Evolutionary conservation across 2,329 filamentous ascomycete species (phyloP).

Genomic region (Botrytis cinerea): DNA sequence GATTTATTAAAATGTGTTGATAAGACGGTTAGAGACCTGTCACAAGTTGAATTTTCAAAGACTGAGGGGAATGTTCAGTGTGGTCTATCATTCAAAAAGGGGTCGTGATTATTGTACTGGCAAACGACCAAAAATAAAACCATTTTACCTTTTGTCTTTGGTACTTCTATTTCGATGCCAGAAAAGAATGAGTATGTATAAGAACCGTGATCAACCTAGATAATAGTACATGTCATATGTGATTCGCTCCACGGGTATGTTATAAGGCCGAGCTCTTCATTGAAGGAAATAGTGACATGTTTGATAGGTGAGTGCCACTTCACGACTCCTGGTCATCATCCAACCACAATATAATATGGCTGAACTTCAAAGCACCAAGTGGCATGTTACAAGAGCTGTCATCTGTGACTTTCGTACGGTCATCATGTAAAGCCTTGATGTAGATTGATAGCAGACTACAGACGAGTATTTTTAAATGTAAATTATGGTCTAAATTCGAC

Average conservation of each 20-base stretch:
- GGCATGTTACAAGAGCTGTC: background rate
- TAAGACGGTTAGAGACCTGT: background rate
- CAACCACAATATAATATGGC: background rate
- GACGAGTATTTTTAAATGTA: background rate
- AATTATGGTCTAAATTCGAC: background rate
- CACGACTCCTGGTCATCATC: background rate
- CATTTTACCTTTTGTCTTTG: background rate
- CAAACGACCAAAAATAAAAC: background rate
- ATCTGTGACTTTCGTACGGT: background rate
- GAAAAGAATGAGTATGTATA: background rate
- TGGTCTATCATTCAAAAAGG: background rate
- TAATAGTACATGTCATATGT: too few relatives aligned
- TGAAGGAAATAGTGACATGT: background rate
- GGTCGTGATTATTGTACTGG: background rate
- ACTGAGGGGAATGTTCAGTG: background rate
- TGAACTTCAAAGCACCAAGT: background rate
- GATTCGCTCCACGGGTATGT: background rate
- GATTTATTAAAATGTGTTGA: background rate
- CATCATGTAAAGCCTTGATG: background rate
- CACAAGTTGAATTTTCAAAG: background rate
- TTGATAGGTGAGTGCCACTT: background rate
- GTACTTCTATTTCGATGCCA: background rate
- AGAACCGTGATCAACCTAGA: background rate
- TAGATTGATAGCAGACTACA: background rate
- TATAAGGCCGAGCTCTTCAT: background rate